Conservation (phyloP, 1,284 basidiomycete species). For the Malassezia japonica region DNA sequence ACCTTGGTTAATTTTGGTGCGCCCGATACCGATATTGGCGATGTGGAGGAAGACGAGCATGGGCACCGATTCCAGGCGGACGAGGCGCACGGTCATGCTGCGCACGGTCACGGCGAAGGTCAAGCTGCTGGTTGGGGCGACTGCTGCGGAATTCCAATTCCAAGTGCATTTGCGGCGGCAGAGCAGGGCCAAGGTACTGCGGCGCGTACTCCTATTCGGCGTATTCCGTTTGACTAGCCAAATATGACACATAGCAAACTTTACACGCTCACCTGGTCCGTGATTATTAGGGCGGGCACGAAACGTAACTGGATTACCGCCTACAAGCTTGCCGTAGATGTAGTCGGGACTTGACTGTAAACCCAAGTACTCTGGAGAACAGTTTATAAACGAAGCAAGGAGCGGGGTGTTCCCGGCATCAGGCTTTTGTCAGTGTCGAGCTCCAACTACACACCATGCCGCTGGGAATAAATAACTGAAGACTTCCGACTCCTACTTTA, state of each 20-base stretch:
- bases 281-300: too few relatives aligned
- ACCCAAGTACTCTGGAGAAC: too few relatives aligned
- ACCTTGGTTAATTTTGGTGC: slow-evolving; percentile 60
- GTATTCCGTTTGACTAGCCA: slow-evolving; percentile 16
- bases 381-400: too few relatives aligned
- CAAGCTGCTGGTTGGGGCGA: slow-evolving; percentile 65
- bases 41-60: slow-evolving; percentile 54
- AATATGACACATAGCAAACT: neutral
- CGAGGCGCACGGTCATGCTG: slow-evolving; percentile 15
- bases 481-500: too few relatives aligned
- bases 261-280: too few relatives aligned
- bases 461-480: too few relatives aligned
- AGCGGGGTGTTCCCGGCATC: too few relatives aligned
- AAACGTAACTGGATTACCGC: too few relatives aligned
- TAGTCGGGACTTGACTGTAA: too few relatives aligned
- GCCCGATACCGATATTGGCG: slow-evolving; percentile 53
- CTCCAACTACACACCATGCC: too few relatives aligned
- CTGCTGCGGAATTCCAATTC: slow-evolving; percentile 53
- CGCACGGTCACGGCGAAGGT: slow-evolving; percentile 51
- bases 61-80: slow-evolving; percentile 53
- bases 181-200: slow-evolving; percentile 22
- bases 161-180: slow-evolving; percentile 50
- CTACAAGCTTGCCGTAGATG: too few relatives aligned
- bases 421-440: too few relatives aligned
- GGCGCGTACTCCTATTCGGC: neutral